Evolutionary conservation across 495 filamentous ascomycete species (phyloP), one percentile per base, ranked within the genome.

Genomic region (Podospora didyma): DNA sequence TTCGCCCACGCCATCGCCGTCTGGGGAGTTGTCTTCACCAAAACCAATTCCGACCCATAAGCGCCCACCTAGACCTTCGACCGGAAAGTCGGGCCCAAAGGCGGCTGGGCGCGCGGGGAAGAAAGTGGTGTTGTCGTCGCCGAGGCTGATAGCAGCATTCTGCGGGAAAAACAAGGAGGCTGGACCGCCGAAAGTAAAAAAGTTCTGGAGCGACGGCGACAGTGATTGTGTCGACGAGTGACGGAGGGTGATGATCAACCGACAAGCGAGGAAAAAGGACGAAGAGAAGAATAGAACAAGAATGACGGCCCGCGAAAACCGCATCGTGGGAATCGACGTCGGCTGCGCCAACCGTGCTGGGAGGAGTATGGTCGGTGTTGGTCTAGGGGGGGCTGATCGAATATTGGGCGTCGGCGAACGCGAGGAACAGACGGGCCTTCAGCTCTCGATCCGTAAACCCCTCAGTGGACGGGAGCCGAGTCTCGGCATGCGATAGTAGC

Each of bases 101-200:
- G 90, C 92, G 41, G 94, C 94, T 55, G 94, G 95, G 37, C 94
- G 80, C 46, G 94, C 91, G 19, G 95, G 75, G 73, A 98, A 98
- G 61, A 93, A 96, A 5, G 94, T 98, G 41, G 90, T 96, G 67
- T 97, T 97, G 69, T 98, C 94, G 73, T 98, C 92, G 57, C 90
- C 96, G 42, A 98, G 85, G 62, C 89, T 96, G 67, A 98, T 96
- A 57, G 95, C 87, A 26, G 94, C 95, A 56, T 89, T 95, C 3
- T 91, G 90, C 12, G 95, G 92, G 68, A 98, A 98, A 7, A 98
- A 83, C 7, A 90, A 89, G 42, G 82, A 81, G 5, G 79, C n/a
- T n/a, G 79, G 7, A 75, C 60, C 47, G 69, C n/a, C 68, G 62
- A 81, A 79, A 37, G 76, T 77, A 61, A 81, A 78, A 58, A 79